Percentiles rank a stretch among this genome's conserved stretches.
These are phyloP conservation scores for Trichosporon ovoides DNA, from an alignment of 1,284 basidiomycete genomes.

Conservation along the genomic window DNA sequence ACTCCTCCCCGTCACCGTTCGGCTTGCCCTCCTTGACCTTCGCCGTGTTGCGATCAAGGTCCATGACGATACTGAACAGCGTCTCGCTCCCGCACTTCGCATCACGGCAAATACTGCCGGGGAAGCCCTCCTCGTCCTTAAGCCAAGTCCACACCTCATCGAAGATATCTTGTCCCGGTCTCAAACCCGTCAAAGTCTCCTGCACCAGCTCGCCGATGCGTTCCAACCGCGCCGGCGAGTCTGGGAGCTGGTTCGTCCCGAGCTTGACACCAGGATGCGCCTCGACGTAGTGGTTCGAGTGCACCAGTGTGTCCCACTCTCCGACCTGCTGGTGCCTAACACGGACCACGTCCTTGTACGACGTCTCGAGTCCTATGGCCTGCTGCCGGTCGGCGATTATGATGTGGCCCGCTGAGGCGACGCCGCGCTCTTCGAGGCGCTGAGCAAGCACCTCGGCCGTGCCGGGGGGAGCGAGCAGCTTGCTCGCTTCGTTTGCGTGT, in stretches of 20 bases:
- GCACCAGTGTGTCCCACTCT: slow-evolving; percentile 7
- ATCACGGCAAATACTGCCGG: slow-evolving; percentile 18
- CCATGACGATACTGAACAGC: slow-evolving; percentile 21
- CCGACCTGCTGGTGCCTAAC: slow-evolving; percentile 2
- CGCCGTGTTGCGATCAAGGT: slow-evolving; percentile 6
- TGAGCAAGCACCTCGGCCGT: slow-evolving; percentile 1
- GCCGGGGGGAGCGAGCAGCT: not conserved
- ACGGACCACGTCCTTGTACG: not conserved
- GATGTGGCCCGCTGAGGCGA: slow-evolving; percentile 17
- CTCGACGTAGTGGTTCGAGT: slow-evolving; percentile 23
- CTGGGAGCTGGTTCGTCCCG: not conserved
- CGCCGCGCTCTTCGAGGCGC: slow-evolving; percentile 8
- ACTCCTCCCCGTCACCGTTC: slow-evolving; percentile 4
- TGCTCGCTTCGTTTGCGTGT: not conserved
- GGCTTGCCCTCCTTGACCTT: slow-evolving; percentile 17
- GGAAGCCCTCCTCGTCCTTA: slow-evolving; percentile 13
- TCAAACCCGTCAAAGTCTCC: not conserved
- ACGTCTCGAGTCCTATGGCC: slow-evolving; percentile 17
- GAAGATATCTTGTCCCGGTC: not conserved
- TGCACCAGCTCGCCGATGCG: slow-evolving; percentile 14
- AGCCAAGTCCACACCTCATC: slow-evolving; percentile 8
- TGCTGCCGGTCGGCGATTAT: slow-evolving; percentile 13
- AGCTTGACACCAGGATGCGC: slow-evolving; percentile 18
- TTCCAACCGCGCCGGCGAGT: slow-evolving; percentile 9
- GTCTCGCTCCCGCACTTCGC: slow-evolving; percentile 8